Evolutionary conservation across 2,329 filamentous ascomycete species (phyloP), one percentile per base, ranked within the genome.

Genomic region (Ophiobolus disseminans): DNA sequence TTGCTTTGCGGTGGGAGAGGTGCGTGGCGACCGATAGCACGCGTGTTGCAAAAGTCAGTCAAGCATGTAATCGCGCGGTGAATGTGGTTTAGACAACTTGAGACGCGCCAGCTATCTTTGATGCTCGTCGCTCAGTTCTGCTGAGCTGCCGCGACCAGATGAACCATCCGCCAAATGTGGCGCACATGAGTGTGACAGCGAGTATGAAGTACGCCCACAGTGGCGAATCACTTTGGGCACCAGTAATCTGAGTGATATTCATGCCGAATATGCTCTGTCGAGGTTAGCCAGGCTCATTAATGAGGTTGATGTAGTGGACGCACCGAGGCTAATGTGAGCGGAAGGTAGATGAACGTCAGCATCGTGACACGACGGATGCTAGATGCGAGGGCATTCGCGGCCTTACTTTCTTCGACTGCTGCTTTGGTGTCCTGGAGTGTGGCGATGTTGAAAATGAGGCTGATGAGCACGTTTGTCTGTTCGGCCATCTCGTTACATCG

Each of bases 261-360:
- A 57, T 59, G 2, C 56, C 53, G 5, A 57, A 34, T 9, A 59
- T 50, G 21, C 56, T 54, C 53, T 58, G 26, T 16, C 9, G n/a
- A n/a, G n/a, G n/a, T n/a, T n/a, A n/a, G n/a, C n/a, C n/a, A n/a
- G n/a, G n/a, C n/a, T n/a, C n/a, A n/a, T n/a, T n/a, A n/a, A n/a
- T n/a, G n/a, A n/a, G n/a, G n/a, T n/a, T n/a, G n/a, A n/a, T n/a
- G n/a, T n/a, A n/a, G n/a, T n/a, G n/a, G n/a, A n/a, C n/a, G n/a
- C n/a, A 57, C 53, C 14, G 53, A 50, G 30, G 53, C 53, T 14
- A 58, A 42, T n/a, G 47, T 58, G 31, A 59, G 38, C 5, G 50
- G 45, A 2, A 59, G 34, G 25, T 57, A 56, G n/a, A 59, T 26
- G 36, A 59, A 57, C 1, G 53, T 57, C 36, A 59, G 28, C 10